Conservation (phyloP, 73 alveolate species). For the Tetrahymena elliotti region DNA sequence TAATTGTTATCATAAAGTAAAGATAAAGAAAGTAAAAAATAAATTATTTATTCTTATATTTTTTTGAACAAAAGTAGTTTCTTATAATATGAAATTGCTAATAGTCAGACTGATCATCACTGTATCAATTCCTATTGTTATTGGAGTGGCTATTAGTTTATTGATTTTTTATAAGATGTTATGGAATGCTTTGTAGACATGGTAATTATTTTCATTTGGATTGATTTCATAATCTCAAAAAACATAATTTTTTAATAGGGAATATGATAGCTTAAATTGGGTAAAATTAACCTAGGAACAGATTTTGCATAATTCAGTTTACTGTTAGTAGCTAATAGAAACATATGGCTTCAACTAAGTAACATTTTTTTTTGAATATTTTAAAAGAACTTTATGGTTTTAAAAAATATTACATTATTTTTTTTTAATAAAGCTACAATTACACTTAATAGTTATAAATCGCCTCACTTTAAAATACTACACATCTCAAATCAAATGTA, state of each 20-base stretch:
- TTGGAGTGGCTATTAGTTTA: background rate
- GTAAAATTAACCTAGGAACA: background rate
- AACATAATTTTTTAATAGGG: no score
- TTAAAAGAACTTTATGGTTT: no score
- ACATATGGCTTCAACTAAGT: background rate
- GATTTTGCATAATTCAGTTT: background rate
- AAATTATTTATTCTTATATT: no score
- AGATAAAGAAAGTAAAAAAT: no score
- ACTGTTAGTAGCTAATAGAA: background rate
- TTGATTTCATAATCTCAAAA: no score
- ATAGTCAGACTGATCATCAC: background rate
- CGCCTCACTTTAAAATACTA: background rate
- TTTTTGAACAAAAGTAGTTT: no score
- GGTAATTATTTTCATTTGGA: background rate
- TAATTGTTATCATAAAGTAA: no score
- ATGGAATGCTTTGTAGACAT: background rate
- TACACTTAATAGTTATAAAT: background rate
- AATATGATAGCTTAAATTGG: background rate
- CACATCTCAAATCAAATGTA: background rate
- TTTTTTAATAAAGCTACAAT: background rate
- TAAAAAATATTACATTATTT: no score
- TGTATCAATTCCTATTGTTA: background rate
- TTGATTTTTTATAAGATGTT: background rate
- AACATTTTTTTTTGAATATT: no score
- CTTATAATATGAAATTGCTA: background rate